Evolutionary conservation across 2,329 filamentous ascomycete genomes (phyloP), one percentile per base, ranked within the genome.

Genomic region (Fusarium ramigenum): DNA sequence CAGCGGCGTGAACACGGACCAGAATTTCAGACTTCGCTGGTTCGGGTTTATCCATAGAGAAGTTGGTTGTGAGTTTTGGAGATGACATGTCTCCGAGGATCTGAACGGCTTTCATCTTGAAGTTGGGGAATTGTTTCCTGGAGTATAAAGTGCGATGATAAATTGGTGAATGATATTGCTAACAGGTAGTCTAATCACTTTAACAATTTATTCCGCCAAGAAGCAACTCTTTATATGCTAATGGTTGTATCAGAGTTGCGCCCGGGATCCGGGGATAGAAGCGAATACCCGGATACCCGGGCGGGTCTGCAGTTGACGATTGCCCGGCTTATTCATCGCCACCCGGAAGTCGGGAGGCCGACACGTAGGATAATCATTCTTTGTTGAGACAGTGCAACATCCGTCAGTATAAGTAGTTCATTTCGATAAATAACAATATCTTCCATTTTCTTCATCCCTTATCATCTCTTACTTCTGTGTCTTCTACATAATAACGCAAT

Each of bases 81-180:
- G 68, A 66, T 0, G 59, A 60, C 2, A 63, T 71, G n/a, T 73
- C 68, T 25, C 80, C 80, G 0, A 78, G 54, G 32, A 83, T 68
- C 44, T 82, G 78, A 21, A 83, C 67, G 12, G 80, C 80, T 46
- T 78, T 81, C 82, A 83, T 83, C 18, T n/a, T 69, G 30, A 14
- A 21, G 18, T 9, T 16, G 11, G 30, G 10, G 4, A 6, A 14
- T 10, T 19, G 30, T 10, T 12, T 36, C 4, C 4, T 39, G 8
- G 15, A 4, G 19, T 18, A 30, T 5, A 2, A 0, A 28, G 7
- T 19, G 18, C 0, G 7, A 5, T 11, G 11, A 12, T 32, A 32
- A 4, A 15, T 4, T 12, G 18, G 7, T 28, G 3, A 2, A 11
- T n/a, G 7, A 28, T 53, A 23, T 2, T 6, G 2, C 8, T 23